A percentile compares a stretch with the other conserved stretches of the same genome.
Evolutionary conservation across 2,329 filamentous ascomycete species (phyloP).

Genomic region (Clonostachys chloroleuca): DNA sequence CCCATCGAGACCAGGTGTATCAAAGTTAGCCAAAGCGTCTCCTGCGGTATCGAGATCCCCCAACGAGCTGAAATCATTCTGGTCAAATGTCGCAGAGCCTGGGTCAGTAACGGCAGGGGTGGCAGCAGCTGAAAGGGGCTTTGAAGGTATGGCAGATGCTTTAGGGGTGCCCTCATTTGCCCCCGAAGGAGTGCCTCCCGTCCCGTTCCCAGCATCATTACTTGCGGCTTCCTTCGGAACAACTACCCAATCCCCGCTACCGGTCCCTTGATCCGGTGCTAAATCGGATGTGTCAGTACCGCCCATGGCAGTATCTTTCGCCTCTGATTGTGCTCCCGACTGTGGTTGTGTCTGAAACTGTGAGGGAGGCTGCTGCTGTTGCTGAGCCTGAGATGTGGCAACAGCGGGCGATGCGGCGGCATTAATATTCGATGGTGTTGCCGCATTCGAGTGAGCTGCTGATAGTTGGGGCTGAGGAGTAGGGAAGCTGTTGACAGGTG

Average conservation of each 20-base stretch:
- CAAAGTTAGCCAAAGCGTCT: conserved; percentile 63
- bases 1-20: conserved; percentile 46
- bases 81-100: conserved; percentile 32
- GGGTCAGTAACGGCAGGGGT: conserved; percentile 35
- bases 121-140: conserved; percentile 32
- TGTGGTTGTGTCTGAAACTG: conserved; percentile 6
- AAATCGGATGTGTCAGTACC: conserved; percentile 39
- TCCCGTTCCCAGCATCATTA: conserved; percentile 22
- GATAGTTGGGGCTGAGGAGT: conserved; percentile 58
- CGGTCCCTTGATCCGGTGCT: conserved; percentile 44
- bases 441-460: conserved; percentile 48
- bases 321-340: conserved; percentile 7
- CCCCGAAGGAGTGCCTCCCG: conserved; percentile 6
- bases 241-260: conserved; percentile 69
- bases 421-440: conserved; percentile 46
- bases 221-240: conserved; percentile 58
- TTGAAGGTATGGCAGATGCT: conserved; percentile 13
- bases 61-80: conserved; percentile 59
- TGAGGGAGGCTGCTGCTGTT: conserved; percentile 5
- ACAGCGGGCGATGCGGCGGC: conserved; percentile 32
- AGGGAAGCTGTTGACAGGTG: conserved; percentile 55
- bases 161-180: conserved; percentile 1
- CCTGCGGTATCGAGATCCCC: conserved; percentile 67
- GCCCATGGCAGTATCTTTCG: conserved; percentile 45
- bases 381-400: conserved; percentile 9